Percentiles rank a stretch among this genome's conserved stretches.
Conservation (phyloP, 2,329 filamentous ascomycete species). For the Ambrosiella cleistominuta region DNA sequence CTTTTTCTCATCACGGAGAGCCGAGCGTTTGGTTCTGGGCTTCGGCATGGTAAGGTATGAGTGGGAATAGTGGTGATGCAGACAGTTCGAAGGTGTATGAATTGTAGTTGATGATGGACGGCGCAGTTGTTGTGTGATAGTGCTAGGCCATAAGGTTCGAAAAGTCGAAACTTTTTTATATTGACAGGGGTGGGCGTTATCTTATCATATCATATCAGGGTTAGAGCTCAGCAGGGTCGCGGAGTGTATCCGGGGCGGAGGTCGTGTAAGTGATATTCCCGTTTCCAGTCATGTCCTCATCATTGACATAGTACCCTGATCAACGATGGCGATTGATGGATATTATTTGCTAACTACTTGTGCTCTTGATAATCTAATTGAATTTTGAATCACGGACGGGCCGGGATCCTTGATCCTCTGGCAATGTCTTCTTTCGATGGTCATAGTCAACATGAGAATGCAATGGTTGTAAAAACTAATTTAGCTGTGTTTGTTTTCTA, state of each 20-base stretch:
- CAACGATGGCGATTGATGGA: too few relatives aligned
- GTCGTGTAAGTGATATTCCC: too few relatives aligned
- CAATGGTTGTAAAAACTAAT: too few relatives aligned
- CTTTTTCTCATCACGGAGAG: constrained; percentile 25
- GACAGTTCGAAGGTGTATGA: background rate
- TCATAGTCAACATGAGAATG: too few relatives aligned
- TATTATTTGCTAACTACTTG: too few relatives aligned
- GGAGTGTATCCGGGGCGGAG: background rate
- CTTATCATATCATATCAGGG: constrained; percentile 15
- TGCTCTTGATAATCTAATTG: too few relatives aligned
- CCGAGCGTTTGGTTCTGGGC: constrained; percentile 26
- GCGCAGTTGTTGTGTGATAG: background rate
- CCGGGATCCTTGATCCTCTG: too few relatives aligned
- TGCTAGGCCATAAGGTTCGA: background rate
- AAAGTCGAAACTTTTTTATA: constrained; percentile 2
- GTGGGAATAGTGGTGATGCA: background rate
- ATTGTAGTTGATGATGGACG: background rate
- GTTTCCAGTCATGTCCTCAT: too few relatives aligned
- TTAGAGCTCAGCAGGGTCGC: background rate
- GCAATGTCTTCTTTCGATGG: too few relatives aligned
- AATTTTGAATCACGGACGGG: too few relatives aligned
- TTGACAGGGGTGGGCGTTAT: constrained; percentile 13
- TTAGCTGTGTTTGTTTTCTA: too few relatives aligned
- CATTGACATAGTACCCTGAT: too few relatives aligned
- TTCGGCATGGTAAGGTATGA: constrained; percentile 23